A percentile compares a stretch with the other conserved stretches of the same genome.
phyloP scores from a whole-genome alignment of 1,139 yeast genomes.

The Kazachstania sp. region DNA sequence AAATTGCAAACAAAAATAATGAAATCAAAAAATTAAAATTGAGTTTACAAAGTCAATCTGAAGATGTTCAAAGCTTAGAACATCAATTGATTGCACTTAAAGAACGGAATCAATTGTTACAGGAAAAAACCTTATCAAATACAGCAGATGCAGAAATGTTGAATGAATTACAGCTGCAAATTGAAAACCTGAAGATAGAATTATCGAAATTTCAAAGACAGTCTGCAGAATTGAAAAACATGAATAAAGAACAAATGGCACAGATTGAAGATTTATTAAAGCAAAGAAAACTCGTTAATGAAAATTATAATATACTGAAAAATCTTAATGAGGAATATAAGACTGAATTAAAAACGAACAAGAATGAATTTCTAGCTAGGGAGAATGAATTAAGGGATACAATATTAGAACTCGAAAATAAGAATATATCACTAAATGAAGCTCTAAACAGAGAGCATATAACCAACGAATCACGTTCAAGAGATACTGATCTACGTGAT shows the following conservation, averaged over 20 bases:
- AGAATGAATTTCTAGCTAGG: background rate
- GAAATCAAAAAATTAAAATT: background rate
- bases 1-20: slow-evolving; percentile 15
- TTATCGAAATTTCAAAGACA: slow-evolving; percentile 7
- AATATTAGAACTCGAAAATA: slow-evolving; percentile 1
- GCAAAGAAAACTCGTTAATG: slow-evolving; percentile 2
- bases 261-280: slow-evolving; percentile 3
- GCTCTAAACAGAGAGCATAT: slow-evolving; percentile 2
- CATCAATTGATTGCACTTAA: slow-evolving; percentile 1
- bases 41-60: background rate
- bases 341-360: background rate
- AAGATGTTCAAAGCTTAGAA: background rate
- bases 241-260: slow-evolving; percentile 3
- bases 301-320: slow-evolving; percentile 2
- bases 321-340: background rate
- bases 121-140: background rate
- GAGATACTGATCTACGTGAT: slow-evolving; percentile 19
- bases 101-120: slow-evolving; percentile 4
- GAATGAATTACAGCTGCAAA: slow-evolving; percentile 10
- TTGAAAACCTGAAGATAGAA: slow-evolving; percentile 14
- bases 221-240: slow-evolving; percentile 6
- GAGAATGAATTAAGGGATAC: slow-evolving; percentile 4
- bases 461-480: slow-evolving; percentile 1
- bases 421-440: background rate
- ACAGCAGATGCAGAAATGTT: background rate